Conservation (phyloP, 2,329 filamentous ascomycete genomes). For the Paecilomyces variotii region DNA sequence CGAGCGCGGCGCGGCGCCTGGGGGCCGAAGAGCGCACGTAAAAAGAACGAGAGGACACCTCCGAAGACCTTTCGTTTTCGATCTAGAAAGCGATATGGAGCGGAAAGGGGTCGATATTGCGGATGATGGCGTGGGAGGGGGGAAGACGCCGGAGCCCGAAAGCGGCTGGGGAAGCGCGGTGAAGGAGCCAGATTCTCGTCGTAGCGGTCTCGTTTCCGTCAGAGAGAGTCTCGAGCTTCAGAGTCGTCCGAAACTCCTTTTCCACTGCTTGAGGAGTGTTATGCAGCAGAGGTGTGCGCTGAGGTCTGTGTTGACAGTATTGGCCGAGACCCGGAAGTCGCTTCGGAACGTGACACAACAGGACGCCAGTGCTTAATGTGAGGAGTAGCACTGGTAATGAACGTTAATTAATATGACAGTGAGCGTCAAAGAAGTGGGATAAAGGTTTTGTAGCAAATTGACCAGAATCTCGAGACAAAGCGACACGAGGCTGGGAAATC, state of each 20-base stretch:
- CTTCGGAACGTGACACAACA: neutral
- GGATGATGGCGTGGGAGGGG: conserved; percentile 10
- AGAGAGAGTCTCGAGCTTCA: neutral
- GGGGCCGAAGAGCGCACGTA: conserved; percentile 57
- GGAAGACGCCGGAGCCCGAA: conserved; percentile 11
- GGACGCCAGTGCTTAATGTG: neutral
- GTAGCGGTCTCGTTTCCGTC: neutral
- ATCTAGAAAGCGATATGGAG: conserved; percentile 5
- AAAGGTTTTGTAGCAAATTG: neutral
- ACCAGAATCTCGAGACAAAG: neutral
- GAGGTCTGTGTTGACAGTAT: neutral
- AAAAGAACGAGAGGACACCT: conserved; percentile 41
- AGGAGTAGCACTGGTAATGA: neutral
- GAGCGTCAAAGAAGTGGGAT: neutral
- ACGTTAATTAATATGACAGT: neutral
- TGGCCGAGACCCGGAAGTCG: neutral
- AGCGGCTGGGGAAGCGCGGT: conserved; percentile 12
- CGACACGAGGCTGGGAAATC: neutral
- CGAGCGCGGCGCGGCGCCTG: conserved; percentile 55
- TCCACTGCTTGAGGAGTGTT: neutral
- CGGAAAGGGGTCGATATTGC: conserved; percentile 8
- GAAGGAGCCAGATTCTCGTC: conserved; percentile 20
- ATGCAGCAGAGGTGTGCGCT: neutral
- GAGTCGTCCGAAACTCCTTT: neutral
- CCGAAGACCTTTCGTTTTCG: neutral